Base-by-base conservation (phyloP, 768 basidiomycete genomes). In the Boletus subcaerulescens region DNA sequence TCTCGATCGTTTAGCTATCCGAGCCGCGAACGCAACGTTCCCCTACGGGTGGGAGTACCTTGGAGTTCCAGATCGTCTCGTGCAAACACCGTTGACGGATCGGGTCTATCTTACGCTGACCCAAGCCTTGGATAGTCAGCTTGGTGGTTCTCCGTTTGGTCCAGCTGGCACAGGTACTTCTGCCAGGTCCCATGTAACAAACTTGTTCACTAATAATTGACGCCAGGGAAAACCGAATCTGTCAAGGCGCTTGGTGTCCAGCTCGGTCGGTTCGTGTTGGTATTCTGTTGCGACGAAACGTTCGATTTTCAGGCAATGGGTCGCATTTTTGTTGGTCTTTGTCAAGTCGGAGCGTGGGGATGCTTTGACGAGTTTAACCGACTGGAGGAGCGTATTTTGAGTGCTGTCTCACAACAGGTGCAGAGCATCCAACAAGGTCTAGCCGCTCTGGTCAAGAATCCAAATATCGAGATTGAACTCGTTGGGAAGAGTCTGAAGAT, bases 221-320 rank as follows among this genome's bases (percentile, higher is more conserved):
- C 18, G 36, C 45, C 61, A 93, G 93, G 95, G 31, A 99, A 99
- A 77, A 99, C 97, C 0, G 97, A 99, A 73, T 98, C 97, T 2
- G 97, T 99, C 68, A 99, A 99, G 73, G 95, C 97, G 3, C 85
- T 99, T 20, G 97, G 97, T 47, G 93, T 98, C 3, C 95, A 97
- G 64, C 84, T 99, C 6, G 97, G 97, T 39, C 87, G 97, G 36
- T 99, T 99, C 65, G 97, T 99, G n/a, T 80, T 99, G 45, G 97
- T 99, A n/a, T 99, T 99, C 76, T 98, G 97, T 69, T 99, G 97
- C 66, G 97, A 99, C 72, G 97, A 99, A 71, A 97, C 92, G 0
- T 98, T 99, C 72, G 97, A 99, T 72, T 98, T 98, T 79, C 95
- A 98, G 70, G 97, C 97, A 2, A 98, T 99, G 97, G 97, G 97